Percentiles rank a stretch among this genome's conserved stretches.
Conservation (phyloP, 1,284 basidiomycete species). For the Cutaneotrichosporon sp. region DNA sequence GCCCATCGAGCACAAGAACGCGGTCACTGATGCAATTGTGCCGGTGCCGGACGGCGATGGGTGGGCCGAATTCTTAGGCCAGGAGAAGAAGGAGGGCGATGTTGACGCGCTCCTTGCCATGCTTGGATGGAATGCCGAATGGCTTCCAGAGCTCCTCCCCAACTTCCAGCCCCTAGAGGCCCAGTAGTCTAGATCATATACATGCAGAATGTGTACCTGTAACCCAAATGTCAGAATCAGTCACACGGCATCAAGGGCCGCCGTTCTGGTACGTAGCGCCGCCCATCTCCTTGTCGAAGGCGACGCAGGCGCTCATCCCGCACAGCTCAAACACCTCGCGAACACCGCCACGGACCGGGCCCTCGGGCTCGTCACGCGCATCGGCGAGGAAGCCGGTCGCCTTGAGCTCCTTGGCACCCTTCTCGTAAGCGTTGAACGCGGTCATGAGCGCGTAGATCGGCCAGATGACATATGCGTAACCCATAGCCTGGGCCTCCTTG, state of each 20-base stretch:
- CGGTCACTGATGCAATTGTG: background rate
- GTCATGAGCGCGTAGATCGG: slow-evolving; percentile 17
- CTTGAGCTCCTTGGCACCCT: slow-evolving; percentile 11
- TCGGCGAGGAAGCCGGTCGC: slow-evolving; percentile 8
- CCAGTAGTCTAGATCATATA: background rate
- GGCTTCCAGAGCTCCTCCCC: background rate
- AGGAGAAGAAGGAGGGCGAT: background rate
- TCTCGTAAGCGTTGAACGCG: slow-evolving; percentile 15
- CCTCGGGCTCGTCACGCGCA: background rate
- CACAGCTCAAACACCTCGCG: slow-evolving; percentile 12
- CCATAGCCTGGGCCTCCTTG: slow-evolving; percentile 11
- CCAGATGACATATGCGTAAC: slow-evolving; percentile 19
- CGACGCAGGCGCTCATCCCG: slow-evolving; percentile 2
- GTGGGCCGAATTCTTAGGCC: no score
- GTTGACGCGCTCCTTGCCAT: background rate
- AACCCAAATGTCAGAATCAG: no score
- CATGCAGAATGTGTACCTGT: background rate
- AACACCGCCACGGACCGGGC: slow-evolving; percentile 4
- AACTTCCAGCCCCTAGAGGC: background rate
- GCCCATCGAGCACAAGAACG: background rate
- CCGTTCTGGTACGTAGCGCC: slow-evolving; percentile 5
- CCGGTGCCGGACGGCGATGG: no score
- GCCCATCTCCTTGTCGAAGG: slow-evolving; percentile 11
- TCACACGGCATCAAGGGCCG: background rate
- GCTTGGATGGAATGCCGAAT: background rate